These are phyloP conservation scores for Cercophora samala DNA, from an alignment of 495 filamentous ascomycete species.

Conservation along the genomic window DNA sequence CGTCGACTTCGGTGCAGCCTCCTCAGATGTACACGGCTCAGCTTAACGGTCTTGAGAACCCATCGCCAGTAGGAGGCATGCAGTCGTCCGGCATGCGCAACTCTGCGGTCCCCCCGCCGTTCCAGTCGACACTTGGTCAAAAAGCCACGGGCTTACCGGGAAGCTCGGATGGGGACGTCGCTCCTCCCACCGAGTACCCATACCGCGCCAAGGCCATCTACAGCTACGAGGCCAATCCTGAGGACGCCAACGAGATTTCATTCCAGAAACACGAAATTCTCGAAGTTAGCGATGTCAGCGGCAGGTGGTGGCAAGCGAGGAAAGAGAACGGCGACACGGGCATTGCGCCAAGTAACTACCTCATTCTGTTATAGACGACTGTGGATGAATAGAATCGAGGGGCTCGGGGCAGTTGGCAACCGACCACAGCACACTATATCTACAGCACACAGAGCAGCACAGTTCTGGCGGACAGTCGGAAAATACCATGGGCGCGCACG, in stretches of 20 bases:
- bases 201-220: constrained; percentile 98
- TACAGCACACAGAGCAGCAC: background rate
- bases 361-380: constrained; percentile 81
- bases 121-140: constrained; percentile 34
- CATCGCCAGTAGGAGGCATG: constrained; percentile 82
- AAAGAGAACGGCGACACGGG: constrained; percentile 94
- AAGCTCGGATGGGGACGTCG: constrained; percentile 58
- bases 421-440: constrained; percentile 1
- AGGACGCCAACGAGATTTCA: constrained; percentile 94
- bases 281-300: constrained; percentile 95
- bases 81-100: constrained; percentile 36
- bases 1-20: constrained; percentile 67
- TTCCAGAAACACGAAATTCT: constrained; percentile 96
- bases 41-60: constrained; percentile 93
- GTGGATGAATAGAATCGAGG: constrained; percentile 8
- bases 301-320: constrained; percentile 97
- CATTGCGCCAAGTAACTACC: constrained; percentile 95
- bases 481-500: constrained; percentile 24
- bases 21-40: constrained; percentile 98
- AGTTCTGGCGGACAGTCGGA: constrained; percentile 6
- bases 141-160: constrained; percentile 37
- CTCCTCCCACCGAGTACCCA: constrained; percentile 86
- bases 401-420: constrained; percentile 4
- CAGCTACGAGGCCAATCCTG: constrained; percentile 95
- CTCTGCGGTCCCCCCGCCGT: constrained; percentile 34